phyloP scores from a whole-genome alignment of 108 stramenopile species.

The Stephanodiscus minutulus region DNA sequence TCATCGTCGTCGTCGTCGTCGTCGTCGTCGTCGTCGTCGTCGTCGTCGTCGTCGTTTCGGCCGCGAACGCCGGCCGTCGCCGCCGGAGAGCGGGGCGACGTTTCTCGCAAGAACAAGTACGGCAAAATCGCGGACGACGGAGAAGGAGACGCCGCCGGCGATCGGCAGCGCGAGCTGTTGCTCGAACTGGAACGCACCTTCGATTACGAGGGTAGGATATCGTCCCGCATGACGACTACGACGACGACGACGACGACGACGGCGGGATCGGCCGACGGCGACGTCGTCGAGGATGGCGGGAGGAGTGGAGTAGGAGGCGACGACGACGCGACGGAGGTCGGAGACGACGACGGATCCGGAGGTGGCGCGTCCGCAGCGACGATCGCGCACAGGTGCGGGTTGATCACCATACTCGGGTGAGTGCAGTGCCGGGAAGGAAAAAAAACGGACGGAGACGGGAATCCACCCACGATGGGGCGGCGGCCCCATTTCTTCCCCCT shows the following conservation, averaged over 20 bases:
- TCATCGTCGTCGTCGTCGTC: not conserved
- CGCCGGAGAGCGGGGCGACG: no score
- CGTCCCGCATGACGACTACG: constrained; percentile 1
- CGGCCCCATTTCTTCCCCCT: no score
- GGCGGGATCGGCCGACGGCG: not conserved
- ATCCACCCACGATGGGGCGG: no score
- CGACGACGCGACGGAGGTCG: not conserved
- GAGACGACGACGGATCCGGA: not conserved
- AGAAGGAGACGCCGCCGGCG: not conserved
- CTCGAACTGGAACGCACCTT: constrained; percentile 15
- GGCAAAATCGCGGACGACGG: not conserved
- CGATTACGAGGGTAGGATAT: constrained; percentile 22
- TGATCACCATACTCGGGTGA: not conserved
- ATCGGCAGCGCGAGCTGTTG: constrained; percentile 13
- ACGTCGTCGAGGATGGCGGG: not conserved
- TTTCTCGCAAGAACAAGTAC: not conserved
- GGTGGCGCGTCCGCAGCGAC: no score
- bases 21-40: not conserved
- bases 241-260: not conserved
- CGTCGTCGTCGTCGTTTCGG: not conserved
- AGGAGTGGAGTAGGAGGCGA: no score
- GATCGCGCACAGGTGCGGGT: not conserved
- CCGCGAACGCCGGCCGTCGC: not conserved
- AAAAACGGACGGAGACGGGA: no score
- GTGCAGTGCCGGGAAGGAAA: not conserved